Conservation (phyloP, 2,329 filamentous ascomycete genomes). For the Cryphonectria carpinicola region DNA sequence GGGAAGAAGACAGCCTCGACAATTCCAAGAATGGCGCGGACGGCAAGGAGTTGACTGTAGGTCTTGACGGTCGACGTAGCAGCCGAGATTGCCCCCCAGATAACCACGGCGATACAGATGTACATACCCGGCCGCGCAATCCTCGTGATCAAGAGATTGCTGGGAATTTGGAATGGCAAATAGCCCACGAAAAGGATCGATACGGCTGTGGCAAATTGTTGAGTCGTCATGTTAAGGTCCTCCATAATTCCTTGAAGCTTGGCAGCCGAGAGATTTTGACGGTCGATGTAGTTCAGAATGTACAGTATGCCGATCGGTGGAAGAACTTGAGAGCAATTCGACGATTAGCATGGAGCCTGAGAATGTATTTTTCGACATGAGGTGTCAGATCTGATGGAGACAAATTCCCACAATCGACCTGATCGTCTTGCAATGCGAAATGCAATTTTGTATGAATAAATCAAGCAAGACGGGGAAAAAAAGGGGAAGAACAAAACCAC, state of each 20-base stretch:
- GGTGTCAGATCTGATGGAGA: neutral
- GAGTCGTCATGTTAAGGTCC: constrained; percentile 42
- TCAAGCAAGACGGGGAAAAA: neutral
- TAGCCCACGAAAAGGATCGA: constrained; percentile 52
- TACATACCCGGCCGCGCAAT: constrained; percentile 34
- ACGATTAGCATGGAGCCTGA: neutral
- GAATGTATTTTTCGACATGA: neutral
- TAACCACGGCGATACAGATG: constrained; percentile 35
- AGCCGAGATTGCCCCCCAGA: constrained; percentile 40
- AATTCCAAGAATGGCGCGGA: constrained; percentile 42
- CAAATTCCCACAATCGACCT: neutral
- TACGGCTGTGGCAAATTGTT: constrained; percentile 44
- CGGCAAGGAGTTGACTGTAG: constrained; percentile 40
- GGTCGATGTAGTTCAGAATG: constrained; percentile 46
- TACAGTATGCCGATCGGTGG: constrained; percentile 41
- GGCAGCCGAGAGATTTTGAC: constrained; percentile 43
- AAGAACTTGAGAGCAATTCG: constrained; percentile 9
- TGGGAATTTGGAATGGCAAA: constrained; percentile 45
- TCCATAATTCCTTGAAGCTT: constrained; percentile 46
- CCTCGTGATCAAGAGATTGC: constrained; percentile 36
- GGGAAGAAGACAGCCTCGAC: constrained; percentile 42
- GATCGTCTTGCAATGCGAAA: neutral
- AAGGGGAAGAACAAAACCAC: neutral
- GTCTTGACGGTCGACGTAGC: constrained; percentile 41
- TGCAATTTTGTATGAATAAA: neutral